phyloP scores from a whole-genome alignment of 805 yeast genomes.

The Kuraishia capsulata region DNA sequence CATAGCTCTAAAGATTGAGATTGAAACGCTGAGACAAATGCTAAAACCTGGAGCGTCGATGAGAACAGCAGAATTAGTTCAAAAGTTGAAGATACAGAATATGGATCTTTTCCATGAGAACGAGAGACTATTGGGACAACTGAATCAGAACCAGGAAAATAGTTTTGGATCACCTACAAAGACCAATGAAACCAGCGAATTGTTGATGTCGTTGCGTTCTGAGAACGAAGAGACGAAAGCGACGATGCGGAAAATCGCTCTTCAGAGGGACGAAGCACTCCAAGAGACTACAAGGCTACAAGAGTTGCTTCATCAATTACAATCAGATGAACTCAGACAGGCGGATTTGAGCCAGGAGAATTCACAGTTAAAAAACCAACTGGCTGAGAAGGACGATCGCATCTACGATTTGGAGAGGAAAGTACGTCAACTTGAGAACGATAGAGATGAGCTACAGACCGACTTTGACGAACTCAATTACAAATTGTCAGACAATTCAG shows the following conservation, averaged over 20 bases:
- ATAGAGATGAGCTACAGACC: neutral
- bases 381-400: neutral
- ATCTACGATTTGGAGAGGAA: neutral
- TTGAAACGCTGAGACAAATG: neutral
- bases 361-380: neutral
- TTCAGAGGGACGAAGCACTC: neutral
- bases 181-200: neutral
- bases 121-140: slow-evolving; percentile 11
- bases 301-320: no score
- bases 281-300: neutral
- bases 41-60: neutral
- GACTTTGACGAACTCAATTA: neutral
- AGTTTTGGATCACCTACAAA: neutral
- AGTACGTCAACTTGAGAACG: neutral
- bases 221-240: neutral
- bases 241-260: neutral
- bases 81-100: neutral
- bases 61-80: neutral
- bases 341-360: no score
- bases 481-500: neutral
- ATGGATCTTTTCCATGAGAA: slow-evolving; percentile 9
- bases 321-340: neutral
- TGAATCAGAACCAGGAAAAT: neutral
- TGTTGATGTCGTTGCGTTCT: neutral
- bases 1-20: neutral